Conservation (phyloP, 371 early-diverging fungal genomes). For the Blakeslea trispora region DNA sequence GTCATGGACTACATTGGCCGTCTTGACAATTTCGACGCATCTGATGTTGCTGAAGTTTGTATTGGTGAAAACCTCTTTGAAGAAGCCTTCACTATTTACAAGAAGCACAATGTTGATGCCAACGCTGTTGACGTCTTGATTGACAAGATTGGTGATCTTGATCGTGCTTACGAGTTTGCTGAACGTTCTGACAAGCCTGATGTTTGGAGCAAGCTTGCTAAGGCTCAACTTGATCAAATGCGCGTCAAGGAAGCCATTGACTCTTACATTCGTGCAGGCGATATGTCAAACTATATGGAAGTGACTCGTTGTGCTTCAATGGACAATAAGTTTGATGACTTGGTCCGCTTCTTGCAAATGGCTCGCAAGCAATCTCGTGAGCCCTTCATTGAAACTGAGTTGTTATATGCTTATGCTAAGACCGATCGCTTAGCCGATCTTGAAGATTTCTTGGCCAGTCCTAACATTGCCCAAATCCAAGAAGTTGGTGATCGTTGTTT, state of each 20-base stretch:
- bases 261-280: constrained; percentile 94
- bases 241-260: constrained; percentile 95
- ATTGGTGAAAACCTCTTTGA: constrained; percentile 87
- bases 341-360: constrained; percentile 91
- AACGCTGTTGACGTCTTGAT: constrained; percentile 90
- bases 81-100: constrained; percentile 96
- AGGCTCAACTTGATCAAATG: constrained; percentile 89
- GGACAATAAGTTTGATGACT: constrained; percentile 87
- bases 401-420: constrained; percentile 93
- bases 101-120: constrained; percentile 85
- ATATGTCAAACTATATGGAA: constrained; percentile 87
- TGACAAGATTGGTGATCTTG: constrained; percentile 88
- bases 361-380: constrained; percentile 93
- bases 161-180: constrained; percentile 95
- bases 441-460: constrained; percentile 89
- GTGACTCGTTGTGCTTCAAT: constrained; percentile 81
- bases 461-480: constrained; percentile 93
- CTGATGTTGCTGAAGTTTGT: constrained; percentile 95
- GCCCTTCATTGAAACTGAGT: constrained; percentile 90
- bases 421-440: constrained; percentile 89
- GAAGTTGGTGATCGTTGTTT: constrained; percentile 96
- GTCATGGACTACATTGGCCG: constrained; percentile 94
- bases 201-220: constrained; percentile 94
- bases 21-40: constrained; percentile 93
- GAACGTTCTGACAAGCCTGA: constrained; percentile 86